Percentiles rank a stretch among this genome's conserved stretches.
These are phyloP conservation scores for Epichloe sibirici DNA, from an alignment of 2,329 filamentous ascomycete genomes.

Conservation along the genomic window DNA sequence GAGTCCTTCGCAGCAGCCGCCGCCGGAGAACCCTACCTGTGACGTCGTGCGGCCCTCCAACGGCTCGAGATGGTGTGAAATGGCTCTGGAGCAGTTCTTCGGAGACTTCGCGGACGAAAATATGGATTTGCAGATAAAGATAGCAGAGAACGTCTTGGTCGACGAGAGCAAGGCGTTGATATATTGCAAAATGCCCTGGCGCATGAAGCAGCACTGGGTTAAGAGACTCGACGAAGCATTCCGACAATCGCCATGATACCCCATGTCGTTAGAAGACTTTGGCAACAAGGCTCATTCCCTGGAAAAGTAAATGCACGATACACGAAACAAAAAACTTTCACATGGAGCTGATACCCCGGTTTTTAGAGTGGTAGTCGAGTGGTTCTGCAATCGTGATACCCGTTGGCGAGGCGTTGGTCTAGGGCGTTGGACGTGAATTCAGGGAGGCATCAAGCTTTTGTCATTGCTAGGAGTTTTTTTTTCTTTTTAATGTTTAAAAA, in stretches of 20 bases:
- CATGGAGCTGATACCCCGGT: neutral
- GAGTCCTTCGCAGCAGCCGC: neutral
- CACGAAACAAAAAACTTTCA: neutral
- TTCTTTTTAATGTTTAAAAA: neutral
- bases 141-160: slow-evolving; percentile 45
- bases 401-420: slow-evolving; percentile 12
- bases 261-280: neutral
- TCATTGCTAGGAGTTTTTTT: neutral
- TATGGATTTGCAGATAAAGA: slow-evolving; percentile 45
- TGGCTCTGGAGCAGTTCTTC: slow-evolving; percentile 47
- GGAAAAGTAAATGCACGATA: neutral
- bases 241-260: slow-evolving; percentile 1
- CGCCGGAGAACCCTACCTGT: neutral
- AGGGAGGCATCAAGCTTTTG: neutral
- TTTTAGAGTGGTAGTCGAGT: neutral
- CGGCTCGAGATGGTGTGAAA: slow-evolving; percentile 40
- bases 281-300: neutral
- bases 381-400: slow-evolving; percentile 12
- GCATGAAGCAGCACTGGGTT: slow-evolving; percentile 44
- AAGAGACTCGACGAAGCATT: slow-evolving; percentile 32
- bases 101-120: slow-evolving; percentile 45
- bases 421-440: neutral
- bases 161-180: slow-evolving; percentile 49
- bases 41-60: slow-evolving; percentile 22
- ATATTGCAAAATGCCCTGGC: slow-evolving; percentile 47